Base-by-base conservation (phyloP, 1,284 basidiomycete species). In the Uromyces viciae-fabae region DNA sequence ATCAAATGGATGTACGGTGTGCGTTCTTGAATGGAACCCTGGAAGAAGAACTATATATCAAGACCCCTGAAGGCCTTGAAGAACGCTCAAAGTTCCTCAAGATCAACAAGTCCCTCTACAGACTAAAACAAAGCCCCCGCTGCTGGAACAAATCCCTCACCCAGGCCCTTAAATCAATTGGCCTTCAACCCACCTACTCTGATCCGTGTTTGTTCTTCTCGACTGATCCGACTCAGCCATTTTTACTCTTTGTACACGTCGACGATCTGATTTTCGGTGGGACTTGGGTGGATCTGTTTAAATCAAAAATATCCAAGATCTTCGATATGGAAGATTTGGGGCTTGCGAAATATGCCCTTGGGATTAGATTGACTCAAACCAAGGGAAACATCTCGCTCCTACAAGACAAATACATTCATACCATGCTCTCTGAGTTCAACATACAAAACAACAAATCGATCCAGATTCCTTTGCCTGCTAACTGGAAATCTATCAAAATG, bases 311-410 rank as follows among this genome's bases (percentile, higher is more conserved):
- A 17, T 33, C 15, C 33, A 9, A 62, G 17, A n/a, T 15, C 22
- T 75, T 75, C 33, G 38, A 60, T 19, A 75, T 75, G 74, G 74
- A 75, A 60, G 74, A 75, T 25, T 38, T 75, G 31, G 74, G 75
- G 15, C 3, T n/a, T 3, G 17, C 46, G 22, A 46, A 60, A 49
- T 76, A 25, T 31, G 42, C 60, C 22, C 40, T 66, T 28, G 60
- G 60, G 15, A 76, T 66, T 28, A 58, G 60, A 28, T 49, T 66
- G 22, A 64, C 40, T 66, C 38, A 62, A 49, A 19, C 36, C 33
- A 9, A 14, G 19, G 19, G 42, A 14, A 33, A 22, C 15, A 58
- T 75, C 14, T 33, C 25, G 15, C 25, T 76, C 15, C 25, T 62
- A 25, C 75, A 76, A 66, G 75, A 76, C 36, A 60, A 76, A 15